Evolutionary conservation across 441 rosid genomes (phyloP), one percentile per base, ranked within the genome.

Genomic region (Arabidopsis lyrata): DNA sequence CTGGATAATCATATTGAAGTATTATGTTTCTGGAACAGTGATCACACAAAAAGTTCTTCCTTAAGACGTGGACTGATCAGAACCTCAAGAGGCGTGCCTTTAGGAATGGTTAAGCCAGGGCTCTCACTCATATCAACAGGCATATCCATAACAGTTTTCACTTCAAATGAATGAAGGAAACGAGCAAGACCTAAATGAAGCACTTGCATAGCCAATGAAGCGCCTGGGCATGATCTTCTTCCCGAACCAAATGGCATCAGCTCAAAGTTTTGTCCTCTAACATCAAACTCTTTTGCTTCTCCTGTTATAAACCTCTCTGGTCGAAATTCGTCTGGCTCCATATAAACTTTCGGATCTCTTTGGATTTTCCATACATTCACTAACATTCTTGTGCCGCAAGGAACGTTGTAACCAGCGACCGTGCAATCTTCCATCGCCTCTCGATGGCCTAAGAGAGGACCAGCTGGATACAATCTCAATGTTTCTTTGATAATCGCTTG

Each of bases 401-500:
- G 60, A n/a, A 88, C 81, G 38, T 70, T 63, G 67, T 83, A 82
- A 27, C 84, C 89, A 0, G 65, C 69, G 22, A 88, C n/a, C 0
- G 15, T 79, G 81, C 95, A 87, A 42, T 85, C 93, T 60, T 78
- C 83, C 73, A 74, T 73, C 48, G 82, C 80, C 39, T 83, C 85
- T 11, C 85, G 80, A 2, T n/a, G 86, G 1, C 79, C 56, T 29
- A 77, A 49, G 5, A 88, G 80, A 0, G 88, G 88, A 34, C 78
- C 86, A 7, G 86, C 83, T 24, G 91, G 90, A 76, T 85, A 84
- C 22, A 87, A 38, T 16, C 90, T 83, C 18, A 88, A 70, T 14
- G 93, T 83, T 74, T 86, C 91, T 57, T 88, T 88, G 24, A 86
- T 15, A 16, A 84, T 80, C 2, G 94, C 90, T 70, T 85, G 82